phyloP scores from a whole-genome alignment of 768 basidiomycete genomes.

The Lepiota venenata region DNA sequence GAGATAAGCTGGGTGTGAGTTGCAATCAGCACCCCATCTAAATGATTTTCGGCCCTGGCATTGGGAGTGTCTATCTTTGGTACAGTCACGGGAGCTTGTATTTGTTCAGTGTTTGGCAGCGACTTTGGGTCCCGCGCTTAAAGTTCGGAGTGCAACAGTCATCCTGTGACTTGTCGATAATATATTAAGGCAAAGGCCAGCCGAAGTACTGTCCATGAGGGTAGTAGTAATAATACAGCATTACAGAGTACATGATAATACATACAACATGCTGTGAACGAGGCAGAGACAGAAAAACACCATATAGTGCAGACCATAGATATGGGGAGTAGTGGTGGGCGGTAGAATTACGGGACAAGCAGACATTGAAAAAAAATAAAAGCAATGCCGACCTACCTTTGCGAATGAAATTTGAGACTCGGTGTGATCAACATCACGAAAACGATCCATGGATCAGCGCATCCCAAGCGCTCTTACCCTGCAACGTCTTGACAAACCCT shows the following conservation, averaged over 20 bases:
- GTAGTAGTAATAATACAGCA: conserved; percentile 5
- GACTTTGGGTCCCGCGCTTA: no score
- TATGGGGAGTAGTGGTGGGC: no score
- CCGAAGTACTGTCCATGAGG: background rate
- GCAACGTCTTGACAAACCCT: conserved; percentile 54
- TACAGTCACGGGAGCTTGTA: no score
- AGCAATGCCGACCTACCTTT: background rate
- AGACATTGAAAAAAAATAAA: background rate
- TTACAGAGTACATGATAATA: conserved; percentile 12
- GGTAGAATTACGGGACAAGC: background rate
- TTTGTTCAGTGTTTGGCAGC: no score
- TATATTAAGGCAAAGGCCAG: background rate
- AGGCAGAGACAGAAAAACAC: conserved; percentile 1
- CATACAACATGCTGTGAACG: background rate
- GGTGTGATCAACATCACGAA: conserved; percentile 32
- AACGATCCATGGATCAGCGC: conserved; percentile 66
- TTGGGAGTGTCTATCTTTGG: background rate
- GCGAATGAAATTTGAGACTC: conserved; percentile 2
- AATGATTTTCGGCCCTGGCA: background rate
- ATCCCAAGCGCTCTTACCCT: conserved; percentile 64
- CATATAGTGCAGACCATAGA: background rate
- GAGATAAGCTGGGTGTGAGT: background rate
- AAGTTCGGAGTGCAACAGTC: no score
- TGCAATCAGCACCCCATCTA: background rate
- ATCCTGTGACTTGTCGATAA: no score